Conservation (phyloP, 176 grass and related monocot genomes). For the Cenchrus fungigraminus region DNA sequence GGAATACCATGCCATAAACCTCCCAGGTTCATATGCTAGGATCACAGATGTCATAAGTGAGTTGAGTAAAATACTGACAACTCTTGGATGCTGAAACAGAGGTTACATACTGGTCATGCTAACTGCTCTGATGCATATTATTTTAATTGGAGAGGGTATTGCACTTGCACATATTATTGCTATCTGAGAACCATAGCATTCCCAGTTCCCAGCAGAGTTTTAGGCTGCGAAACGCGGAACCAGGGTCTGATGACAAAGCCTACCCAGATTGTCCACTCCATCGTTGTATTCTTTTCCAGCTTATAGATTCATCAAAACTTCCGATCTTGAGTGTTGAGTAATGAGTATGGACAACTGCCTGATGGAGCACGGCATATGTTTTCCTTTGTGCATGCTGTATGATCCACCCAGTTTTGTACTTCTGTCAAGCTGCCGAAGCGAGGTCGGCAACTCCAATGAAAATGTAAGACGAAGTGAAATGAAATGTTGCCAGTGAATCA, state of each 20-base stretch:
- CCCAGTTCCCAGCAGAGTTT: not conserved
- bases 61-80: conserved; percentile 66
- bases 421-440: no score
- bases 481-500: not conserved
- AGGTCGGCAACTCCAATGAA: not conserved
- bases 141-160: not conserved
- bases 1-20: conserved; percentile 87
- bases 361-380: not conserved
- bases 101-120: not conserved
- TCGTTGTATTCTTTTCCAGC: not conserved
- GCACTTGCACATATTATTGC: not conserved
- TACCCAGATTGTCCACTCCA: not conserved
- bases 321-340: not conserved
- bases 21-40: conserved; percentile 62
- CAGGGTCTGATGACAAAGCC: not conserved
- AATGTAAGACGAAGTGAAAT: not conserved
- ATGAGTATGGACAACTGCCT: not conserved
- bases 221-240: conserved; percentile 5
- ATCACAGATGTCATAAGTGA: conserved; percentile 50
- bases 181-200: not conserved
- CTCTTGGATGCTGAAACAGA: conserved; percentile 71
- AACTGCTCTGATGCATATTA: not conserved
- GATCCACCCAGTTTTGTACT: not conserved
- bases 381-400: conserved; percentile 27
- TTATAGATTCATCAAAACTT: conserved; percentile 10